These are phyloP conservation scores for Schoenoplectus tabernaemontani DNA, from an alignment of 202 grass and related monocot species.

Conservation along the genomic window DNA sequence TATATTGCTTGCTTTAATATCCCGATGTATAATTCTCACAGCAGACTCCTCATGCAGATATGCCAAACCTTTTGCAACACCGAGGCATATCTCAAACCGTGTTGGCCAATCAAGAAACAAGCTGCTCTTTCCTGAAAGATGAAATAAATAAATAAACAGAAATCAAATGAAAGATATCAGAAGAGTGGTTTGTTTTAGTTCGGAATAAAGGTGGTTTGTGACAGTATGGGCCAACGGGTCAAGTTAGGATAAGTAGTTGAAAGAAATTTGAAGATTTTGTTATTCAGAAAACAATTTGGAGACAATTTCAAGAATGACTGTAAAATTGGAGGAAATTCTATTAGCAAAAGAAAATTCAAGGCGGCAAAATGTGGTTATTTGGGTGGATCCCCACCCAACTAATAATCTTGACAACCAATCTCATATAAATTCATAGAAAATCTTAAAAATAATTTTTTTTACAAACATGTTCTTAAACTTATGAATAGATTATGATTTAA, in stretches of 20 bases:
- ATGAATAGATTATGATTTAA: too few relatives aligned
- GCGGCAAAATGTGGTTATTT: too few relatives aligned
- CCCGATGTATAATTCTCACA: constrained; percentile 67
- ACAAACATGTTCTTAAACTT: too few relatives aligned
- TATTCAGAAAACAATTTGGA: background rate
- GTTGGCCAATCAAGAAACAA: constrained; percentile 38
- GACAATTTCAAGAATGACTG: too few relatives aligned
- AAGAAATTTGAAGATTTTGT: background rate
- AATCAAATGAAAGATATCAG: background rate
- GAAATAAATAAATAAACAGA: background rate
- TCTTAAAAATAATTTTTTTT: too few relatives aligned
- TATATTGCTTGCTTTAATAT: constrained; percentile 89
- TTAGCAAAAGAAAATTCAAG: too few relatives aligned
- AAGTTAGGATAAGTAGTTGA: background rate
- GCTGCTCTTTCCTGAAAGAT: background rate
- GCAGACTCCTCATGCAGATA: constrained; percentile 88
- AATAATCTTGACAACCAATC: too few relatives aligned
- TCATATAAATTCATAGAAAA: too few relatives aligned
- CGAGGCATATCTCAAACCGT: constrained; percentile 75
- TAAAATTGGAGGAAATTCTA: too few relatives aligned
- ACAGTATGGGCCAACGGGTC: background rate
- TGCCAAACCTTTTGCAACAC: constrained; percentile 62
- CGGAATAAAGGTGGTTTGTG: background rate
- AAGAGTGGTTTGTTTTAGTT: background rate
- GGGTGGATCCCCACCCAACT: too few relatives aligned